Percentiles rank a stretch among this genome's conserved stretches.
phyloP scores from a whole-genome alignment of 257 asterid genomes.

The Verbena officinalis region DNA sequence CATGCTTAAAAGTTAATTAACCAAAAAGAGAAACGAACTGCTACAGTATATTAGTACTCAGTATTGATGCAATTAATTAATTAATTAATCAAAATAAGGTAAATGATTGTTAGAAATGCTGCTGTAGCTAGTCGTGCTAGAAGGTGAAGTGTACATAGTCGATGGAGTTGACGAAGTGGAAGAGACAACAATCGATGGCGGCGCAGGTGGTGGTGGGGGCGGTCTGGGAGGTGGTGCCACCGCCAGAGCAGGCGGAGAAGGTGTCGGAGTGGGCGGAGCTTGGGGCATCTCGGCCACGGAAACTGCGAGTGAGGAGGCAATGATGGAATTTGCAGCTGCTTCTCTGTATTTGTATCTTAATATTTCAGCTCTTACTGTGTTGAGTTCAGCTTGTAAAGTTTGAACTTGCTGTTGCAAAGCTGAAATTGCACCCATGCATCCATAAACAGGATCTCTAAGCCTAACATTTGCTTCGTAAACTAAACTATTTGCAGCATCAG shows the following conservation, averaged over 20 bases:
- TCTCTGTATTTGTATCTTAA: conserved; percentile 73
- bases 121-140: conserved; percentile 54
- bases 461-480: conserved; percentile 92
- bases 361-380: conserved; percentile 72
- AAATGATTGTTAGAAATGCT: conserved; percentile 56
- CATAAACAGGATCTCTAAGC: conserved; percentile 86
- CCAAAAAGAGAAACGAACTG: no score
- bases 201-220: conserved; percentile 31
- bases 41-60: no score
- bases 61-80: no score
- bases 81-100: conserved; percentile 63
- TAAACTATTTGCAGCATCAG: conserved; percentile 87
- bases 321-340: conserved; percentile 71
- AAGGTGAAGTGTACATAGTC: conserved; percentile 55
- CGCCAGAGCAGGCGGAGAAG: conserved; percentile 45
- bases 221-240: conserved; percentile 31
- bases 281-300: conserved; percentile 68
- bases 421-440: conserved; percentile 96
- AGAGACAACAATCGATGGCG: conserved; percentile 45
- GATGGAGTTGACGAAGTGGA: conserved; percentile 52
- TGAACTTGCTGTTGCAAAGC: conserved; percentile 82
- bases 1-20: no score
- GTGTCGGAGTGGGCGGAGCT: conserved; percentile 68
- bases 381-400: conserved; percentile 69
- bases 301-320: conserved; percentile 54